Conservation (phyloP, 768 basidiomycete genomes). For the Jaapia argillacea region DNA sequence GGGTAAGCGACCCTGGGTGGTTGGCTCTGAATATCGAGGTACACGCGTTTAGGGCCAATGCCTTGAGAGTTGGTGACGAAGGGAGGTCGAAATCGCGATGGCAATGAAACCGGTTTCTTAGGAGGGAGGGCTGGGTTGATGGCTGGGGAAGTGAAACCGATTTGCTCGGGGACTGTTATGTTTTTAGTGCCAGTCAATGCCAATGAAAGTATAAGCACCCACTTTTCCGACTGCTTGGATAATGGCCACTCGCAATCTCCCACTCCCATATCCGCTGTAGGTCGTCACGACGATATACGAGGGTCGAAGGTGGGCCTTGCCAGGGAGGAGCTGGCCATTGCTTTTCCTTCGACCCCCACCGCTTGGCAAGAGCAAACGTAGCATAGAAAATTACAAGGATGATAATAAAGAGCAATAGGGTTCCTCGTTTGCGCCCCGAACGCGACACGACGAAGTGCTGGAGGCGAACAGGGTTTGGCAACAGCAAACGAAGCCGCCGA, state of each 20-base stretch:
- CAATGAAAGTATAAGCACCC: constrained; percentile 23
- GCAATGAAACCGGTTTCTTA: constrained; percentile 32
- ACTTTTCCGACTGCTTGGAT: constrained; percentile 77
- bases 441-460: constrained; percentile 48
- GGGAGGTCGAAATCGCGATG: constrained; percentile 36
- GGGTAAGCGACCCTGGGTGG: constrained; percentile 70
- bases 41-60: constrained; percentile 67
- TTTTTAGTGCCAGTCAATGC: constrained; percentile 2
- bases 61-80: constrained; percentile 53
- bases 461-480: constrained; percentile 52
- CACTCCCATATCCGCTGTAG: constrained; percentile 89
- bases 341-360: constrained; percentile 51
- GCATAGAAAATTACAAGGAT: constrained; percentile 39
- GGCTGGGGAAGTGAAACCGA: constrained; percentile 45
- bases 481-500: constrained; percentile 43
- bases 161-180: constrained; percentile 55
- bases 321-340: constrained; percentile 48
- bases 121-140: constrained; percentile 72
- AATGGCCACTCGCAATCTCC: constrained; percentile 92
- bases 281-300: constrained; percentile 70
- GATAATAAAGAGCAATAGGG: constrained; percentile 37
- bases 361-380: constrained; percentile 49
- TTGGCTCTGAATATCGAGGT: constrained; percentile 57
- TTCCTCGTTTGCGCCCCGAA: constrained; percentile 51
- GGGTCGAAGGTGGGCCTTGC: constrained; percentile 51